Conservation (phyloP, 371 early-diverging fungal genomes). For the Apophysomyces variabilis region DNA sequence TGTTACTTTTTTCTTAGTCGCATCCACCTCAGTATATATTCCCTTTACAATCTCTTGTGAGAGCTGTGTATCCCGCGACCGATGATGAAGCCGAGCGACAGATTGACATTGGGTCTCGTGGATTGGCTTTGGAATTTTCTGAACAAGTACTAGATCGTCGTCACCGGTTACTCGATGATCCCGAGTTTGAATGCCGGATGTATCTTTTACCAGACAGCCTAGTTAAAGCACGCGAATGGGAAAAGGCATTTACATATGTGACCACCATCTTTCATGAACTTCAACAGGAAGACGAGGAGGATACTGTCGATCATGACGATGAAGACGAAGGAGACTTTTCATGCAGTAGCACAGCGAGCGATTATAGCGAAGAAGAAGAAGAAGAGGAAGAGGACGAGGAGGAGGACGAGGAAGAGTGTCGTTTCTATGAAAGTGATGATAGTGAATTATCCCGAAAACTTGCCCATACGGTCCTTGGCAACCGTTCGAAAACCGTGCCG, state of each 20-base stretch:
- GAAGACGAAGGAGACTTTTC: not conserved
- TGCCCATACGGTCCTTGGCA: conserved; percentile 3
- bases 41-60: not conserved
- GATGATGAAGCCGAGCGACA: not conserved
- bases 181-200: conserved; percentile 29
- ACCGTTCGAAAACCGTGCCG: conserved; percentile 18
- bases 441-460: conserved; percentile 6
- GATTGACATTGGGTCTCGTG: conserved; percentile 18
- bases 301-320: not conserved
- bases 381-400: not conserved
- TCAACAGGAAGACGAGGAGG: not conserved
- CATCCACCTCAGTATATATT: not conserved
- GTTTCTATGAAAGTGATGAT: conserved; percentile 10
- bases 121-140: conserved; percentile 33
- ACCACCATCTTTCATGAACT: conserved; percentile 32
- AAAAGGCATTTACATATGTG: conserved; percentile 30
- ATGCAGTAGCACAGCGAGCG: not conserved
- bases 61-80: not conserved
- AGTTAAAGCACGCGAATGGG: conserved; percentile 31
- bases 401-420: not conserved
- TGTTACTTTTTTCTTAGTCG: not conserved
- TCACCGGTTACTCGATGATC: conserved; percentile 13
- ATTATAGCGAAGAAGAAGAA: not conserved
- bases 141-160: conserved; percentile 19
- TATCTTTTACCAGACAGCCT: conserved; percentile 33